Conservation (phyloP, 768 basidiomycete genomes). For the Amanita rubescens region DNA sequence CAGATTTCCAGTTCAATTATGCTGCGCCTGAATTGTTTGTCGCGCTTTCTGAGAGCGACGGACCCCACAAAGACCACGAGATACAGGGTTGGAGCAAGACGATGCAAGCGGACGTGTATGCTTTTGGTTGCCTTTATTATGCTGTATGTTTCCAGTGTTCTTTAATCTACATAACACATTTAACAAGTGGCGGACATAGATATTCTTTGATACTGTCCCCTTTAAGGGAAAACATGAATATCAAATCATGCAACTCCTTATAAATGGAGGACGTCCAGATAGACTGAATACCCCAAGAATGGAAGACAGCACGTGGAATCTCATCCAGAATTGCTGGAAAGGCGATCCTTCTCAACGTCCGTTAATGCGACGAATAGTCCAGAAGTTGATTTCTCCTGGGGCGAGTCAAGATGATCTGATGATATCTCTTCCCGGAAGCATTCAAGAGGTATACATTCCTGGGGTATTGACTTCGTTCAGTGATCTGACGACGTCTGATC, state of each 20-base stretch:
- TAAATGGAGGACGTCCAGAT: neutral
- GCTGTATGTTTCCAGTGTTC: neutral
- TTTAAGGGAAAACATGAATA: neutral
- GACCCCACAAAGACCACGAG: too few relatives aligned
- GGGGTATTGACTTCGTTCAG: too few relatives aligned
- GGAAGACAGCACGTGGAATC: neutral
- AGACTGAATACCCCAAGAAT: neutral
- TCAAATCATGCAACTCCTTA: neutral
- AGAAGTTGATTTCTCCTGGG: too few relatives aligned
- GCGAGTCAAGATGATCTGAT: too few relatives aligned
- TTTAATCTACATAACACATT: neutral
- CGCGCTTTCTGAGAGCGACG: too few relatives aligned
- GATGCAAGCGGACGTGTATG: neutral
- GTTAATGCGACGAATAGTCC: neutral
- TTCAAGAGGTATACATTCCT: too few relatives aligned
- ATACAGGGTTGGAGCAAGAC: neutral
- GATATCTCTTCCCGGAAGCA: too few relatives aligned
- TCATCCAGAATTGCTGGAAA: neutral
- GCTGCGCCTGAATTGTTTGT: neutral
- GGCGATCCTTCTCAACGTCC: neutral
- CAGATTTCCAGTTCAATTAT: neutral
- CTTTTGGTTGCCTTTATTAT: constrained; percentile 3
- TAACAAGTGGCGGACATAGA: neutral
- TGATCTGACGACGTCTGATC: too few relatives aligned
- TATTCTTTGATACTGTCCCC: neutral